Conservation (phyloP, 352 stramenopile genomes). For the Phytophthora kernoviae region DNA sequence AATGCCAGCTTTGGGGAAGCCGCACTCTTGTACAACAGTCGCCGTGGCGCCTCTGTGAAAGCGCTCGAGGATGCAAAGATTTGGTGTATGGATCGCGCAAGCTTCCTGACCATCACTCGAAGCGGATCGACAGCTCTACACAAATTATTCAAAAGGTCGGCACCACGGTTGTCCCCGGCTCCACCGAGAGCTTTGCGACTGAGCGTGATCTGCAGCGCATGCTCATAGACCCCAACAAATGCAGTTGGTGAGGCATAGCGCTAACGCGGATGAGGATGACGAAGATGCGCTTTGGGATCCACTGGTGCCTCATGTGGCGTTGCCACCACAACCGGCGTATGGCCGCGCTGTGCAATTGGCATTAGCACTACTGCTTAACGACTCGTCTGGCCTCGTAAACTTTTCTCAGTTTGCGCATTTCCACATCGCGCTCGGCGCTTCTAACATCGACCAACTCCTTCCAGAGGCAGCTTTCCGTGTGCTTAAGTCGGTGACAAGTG, state of each 20-base stretch:
- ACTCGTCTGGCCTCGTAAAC: conserved; percentile 76
- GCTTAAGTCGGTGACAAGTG: conserved; percentile 51
- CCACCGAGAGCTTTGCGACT: conserved; percentile 64
- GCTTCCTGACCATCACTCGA: conserved; percentile 84
- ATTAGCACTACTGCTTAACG: conserved; percentile 72
- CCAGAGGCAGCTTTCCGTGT: conserved; percentile 81
- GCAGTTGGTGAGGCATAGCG: conserved; percentile 36
- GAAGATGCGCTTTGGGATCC: neutral
- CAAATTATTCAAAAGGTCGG: conserved; percentile 78
- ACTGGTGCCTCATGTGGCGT: conserved; percentile 4
- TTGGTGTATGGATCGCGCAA: conserved; percentile 92
- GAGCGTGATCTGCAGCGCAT: conserved; percentile 62
- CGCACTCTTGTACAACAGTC: conserved; percentile 96
- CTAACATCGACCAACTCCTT: conserved; percentile 74
- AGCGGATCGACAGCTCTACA: conserved; percentile 79
- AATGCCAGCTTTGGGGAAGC: conserved; percentile 94
- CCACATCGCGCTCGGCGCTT: conserved; percentile 76
- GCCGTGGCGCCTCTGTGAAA: conserved; percentile 91
- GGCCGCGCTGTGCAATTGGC: conserved; percentile 66
- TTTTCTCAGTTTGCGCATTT: conserved; percentile 91
- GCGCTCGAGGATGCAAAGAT: conserved; percentile 89
- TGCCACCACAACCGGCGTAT: conserved; percentile 39
- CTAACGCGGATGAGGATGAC: conserved; percentile 23
- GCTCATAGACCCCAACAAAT: conserved; percentile 46
- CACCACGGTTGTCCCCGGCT: conserved; percentile 37